Evolutionary conservation across 169 alveolate genomes (phyloP).

Genomic region (Plasmodium chabaudi): DNA sequence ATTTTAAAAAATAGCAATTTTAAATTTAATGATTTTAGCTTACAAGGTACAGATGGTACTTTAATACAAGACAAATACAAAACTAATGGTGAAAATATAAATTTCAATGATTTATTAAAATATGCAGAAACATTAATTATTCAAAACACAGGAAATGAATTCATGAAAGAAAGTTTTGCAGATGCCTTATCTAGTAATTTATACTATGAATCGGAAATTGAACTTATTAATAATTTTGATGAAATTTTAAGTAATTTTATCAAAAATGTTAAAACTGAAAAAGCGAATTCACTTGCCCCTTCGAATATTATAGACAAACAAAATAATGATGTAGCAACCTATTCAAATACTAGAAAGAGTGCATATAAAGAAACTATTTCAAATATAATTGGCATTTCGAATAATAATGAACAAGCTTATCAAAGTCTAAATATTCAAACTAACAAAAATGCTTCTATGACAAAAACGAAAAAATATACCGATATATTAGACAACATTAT

Average conservation of each 20-base stretch:
- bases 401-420: not conserved
- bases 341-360: constrained; percentile 36
- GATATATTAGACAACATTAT: no score
- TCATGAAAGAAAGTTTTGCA: not conserved
- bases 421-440: constrained; percentile 7
- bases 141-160: constrained; percentile 13
- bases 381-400: not conserved
- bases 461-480: no score
- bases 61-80: not conserved
- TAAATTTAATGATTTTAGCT: not conserved
- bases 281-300: not conserved
- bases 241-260: constrained; percentile 64
- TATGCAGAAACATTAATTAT: constrained; percentile 65
- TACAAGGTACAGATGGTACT: no score
- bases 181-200: not conserved
- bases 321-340: constrained; percentile 1
- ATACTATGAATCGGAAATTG: constrained; percentile 9
- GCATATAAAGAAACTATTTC: constrained; percentile 9
- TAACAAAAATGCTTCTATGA: constrained; percentile 1
- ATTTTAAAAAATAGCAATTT: not conserved
- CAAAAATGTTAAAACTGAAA: constrained; percentile 14
- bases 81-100: not conserved
- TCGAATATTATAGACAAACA: not conserved
- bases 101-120: constrained; percentile 44
- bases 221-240: constrained; percentile 34